Evolutionary conservation across 2,329 filamentous ascomycete genomes (phyloP).

Genomic region (Ophioceras dolichostomum): DNA sequence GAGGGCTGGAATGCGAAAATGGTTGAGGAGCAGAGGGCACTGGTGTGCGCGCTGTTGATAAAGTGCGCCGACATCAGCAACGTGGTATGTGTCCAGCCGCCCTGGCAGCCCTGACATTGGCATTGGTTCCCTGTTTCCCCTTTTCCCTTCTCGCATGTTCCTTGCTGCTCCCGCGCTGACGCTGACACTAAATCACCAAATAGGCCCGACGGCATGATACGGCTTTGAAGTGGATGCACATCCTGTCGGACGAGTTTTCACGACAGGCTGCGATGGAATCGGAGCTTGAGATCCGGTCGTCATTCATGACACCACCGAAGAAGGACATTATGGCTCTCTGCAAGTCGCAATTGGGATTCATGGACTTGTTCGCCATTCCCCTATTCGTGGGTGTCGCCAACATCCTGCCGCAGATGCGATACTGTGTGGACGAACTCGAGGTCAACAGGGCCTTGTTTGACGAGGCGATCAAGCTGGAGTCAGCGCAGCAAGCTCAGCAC

Average conservation of each 20-base stretch:
- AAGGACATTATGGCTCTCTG: slow-evolving; percentile 74
- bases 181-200: slow-evolving; percentile 7
- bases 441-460: slow-evolving; percentile 68
- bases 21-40: slow-evolving; percentile 61
- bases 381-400: slow-evolving; percentile 82
- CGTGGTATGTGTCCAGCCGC: slow-evolving; percentile 70
- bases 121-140: too few relatives aligned
- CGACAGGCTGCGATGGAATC: slow-evolving; percentile 86
- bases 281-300: slow-evolving; percentile 77
- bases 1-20: slow-evolving; percentile 69
- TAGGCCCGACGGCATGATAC: slow-evolving; percentile 77
- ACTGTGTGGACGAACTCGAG: slow-evolving; percentile 71
- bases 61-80: slow-evolving; percentile 99
- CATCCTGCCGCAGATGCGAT: slow-evolving; percentile 72
- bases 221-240: slow-evolving; percentile 80
- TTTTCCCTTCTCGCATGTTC: background rate
- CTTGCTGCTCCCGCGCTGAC: background rate
- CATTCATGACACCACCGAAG: slow-evolving; percentile 72
- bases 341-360: slow-evolving; percentile 87
- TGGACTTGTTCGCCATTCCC: slow-evolving; percentile 89
- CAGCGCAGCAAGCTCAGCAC: slow-evolving; percentile 39
- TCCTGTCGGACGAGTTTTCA: slow-evolving; percentile 91
- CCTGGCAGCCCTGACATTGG: too few relatives aligned
- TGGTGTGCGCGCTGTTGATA: slow-evolving; percentile 85
- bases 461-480: slow-evolving; percentile 50